Conservation (phyloP, 805 yeast genomes). For the Ogataea paradorogensis region DNA sequence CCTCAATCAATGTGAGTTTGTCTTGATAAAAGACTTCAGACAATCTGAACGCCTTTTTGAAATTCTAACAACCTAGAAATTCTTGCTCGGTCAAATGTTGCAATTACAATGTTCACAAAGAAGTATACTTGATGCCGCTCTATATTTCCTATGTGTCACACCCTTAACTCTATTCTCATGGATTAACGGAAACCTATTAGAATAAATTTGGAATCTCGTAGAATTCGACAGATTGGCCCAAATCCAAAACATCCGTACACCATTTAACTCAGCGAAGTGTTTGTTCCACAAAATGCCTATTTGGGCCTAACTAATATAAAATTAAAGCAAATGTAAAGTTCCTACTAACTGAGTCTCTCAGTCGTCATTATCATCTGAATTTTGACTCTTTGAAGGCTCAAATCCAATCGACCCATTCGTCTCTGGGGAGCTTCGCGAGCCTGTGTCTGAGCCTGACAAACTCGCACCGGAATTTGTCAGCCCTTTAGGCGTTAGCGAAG, state of each 20-base stretch:
- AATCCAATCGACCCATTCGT: slow-evolving; percentile 3
- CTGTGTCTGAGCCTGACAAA: slow-evolving; percentile 13
- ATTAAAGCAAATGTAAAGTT: slow-evolving; percentile 4
- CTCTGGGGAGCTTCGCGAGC: slow-evolving; percentile 16
- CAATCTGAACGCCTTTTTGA: slow-evolving; percentile 6
- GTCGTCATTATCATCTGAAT: slow-evolving; percentile 13
- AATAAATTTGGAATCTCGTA: slow-evolving; percentile 5
- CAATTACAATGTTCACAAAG: slow-evolving; percentile 5
- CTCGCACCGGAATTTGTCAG: background rate
- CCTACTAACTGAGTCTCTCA: background rate
- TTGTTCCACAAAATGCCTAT: slow-evolving; percentile 3
- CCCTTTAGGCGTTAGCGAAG: slow-evolving; percentile 7
- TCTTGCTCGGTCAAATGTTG: background rate
- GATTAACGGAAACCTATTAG: slow-evolving; percentile 6
- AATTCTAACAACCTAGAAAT: background rate
- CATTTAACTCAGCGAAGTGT: background rate
- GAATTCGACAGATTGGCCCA: slow-evolving; percentile 2
- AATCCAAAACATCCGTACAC: slow-evolving; percentile 7
- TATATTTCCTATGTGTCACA: slow-evolving; percentile 3
- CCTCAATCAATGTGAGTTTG: slow-evolving; percentile 1
- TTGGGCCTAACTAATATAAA: background rate
- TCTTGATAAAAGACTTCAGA: background rate
- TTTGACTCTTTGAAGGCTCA: slow-evolving; percentile 11
- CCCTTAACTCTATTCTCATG: slow-evolving; percentile 7
- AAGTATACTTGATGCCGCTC: slow-evolving; percentile 1